Conservation (phyloP, 768 basidiomycete genomes). For the Sistotremastrum suecicum region DNA sequence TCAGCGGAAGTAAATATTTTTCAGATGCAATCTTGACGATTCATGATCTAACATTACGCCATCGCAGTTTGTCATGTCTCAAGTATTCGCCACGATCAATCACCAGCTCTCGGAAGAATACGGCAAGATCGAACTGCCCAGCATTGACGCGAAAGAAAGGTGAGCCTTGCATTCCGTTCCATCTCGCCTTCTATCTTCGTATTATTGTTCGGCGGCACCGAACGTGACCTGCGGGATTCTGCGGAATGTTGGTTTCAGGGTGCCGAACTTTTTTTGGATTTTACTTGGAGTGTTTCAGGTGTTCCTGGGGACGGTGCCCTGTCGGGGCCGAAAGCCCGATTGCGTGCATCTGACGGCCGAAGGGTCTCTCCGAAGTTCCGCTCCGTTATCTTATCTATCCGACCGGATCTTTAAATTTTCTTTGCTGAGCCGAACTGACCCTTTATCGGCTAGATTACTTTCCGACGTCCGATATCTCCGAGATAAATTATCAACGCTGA, state of each 20-base stretch:
- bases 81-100: constrained; percentile 89
- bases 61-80: constrained; percentile 76
- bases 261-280: not conserved
- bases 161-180: constrained; percentile 19
- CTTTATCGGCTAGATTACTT: constrained; percentile 34
- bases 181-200: constrained; percentile 4
- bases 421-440: constrained; percentile 1
- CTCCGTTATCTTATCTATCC: not conserved
- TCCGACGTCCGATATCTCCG: constrained; percentile 69
- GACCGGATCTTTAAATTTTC: not conserved
- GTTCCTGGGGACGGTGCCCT: too few species aligned
- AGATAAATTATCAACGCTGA: constrained; percentile 59
- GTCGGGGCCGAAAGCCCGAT: too few species aligned
- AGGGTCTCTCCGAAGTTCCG: not conserved
- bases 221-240: not conserved
- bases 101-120: constrained; percentile 83
- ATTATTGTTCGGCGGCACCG: not conserved
- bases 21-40: not conserved
- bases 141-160: constrained; percentile 77
- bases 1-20: constrained; percentile 62
- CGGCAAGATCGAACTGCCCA: constrained; percentile 65
- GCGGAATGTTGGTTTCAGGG: not conserved
- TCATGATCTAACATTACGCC: constrained; percentile 6
- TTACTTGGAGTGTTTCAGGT: too few species aligned
- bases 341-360: not conserved